Evolutionary conservation across 2,329 filamentous ascomycete species (phyloP).

Genomic region (Leptosphaerulina australis): DNA sequence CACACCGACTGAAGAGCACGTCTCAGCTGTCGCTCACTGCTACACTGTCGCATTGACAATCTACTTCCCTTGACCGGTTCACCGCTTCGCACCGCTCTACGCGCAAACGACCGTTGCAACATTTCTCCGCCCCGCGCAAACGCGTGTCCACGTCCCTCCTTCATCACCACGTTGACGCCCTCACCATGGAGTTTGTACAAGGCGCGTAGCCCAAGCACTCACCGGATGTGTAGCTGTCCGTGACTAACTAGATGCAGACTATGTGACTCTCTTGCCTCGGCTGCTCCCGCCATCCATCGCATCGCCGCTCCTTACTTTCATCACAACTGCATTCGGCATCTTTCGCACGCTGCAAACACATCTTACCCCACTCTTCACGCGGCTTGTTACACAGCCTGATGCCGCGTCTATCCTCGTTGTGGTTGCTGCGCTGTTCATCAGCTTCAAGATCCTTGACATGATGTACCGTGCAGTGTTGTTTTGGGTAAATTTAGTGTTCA

Average conservation of each 20-base stretch:
- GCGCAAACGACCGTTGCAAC: slow-evolving; percentile 10
- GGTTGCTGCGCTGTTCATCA: slow-evolving; percentile 66
- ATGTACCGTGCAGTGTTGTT: slow-evolving; percentile 75
- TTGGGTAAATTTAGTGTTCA: slow-evolving; percentile 72
- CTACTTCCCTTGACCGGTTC: slow-evolving; percentile 7
- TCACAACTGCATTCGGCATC: slow-evolving; percentile 39
- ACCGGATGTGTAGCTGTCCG: neutral
- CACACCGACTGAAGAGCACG: slow-evolving; percentile 14
- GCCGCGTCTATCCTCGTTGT: slow-evolving; percentile 62
- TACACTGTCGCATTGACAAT: slow-evolving; percentile 8
- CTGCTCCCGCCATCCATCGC: slow-evolving; percentile 43
- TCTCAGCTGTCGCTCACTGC: slow-evolving; percentile 10
- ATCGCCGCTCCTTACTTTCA: slow-evolving; percentile 36
- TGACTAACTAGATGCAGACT: slow-evolving; percentile 39
- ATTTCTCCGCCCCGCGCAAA: slow-evolving; percentile 10
- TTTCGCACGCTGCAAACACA: slow-evolving; percentile 36
- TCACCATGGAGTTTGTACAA: slow-evolving; percentile 42
- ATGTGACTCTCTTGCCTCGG: slow-evolving; percentile 36
- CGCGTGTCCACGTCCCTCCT: slow-evolving; percentile 23
- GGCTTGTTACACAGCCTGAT: slow-evolving; percentile 48
- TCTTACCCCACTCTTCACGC: slow-evolving; percentile 38
- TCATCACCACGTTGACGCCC: slow-evolving; percentile 16
- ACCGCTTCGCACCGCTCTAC: slow-evolving; percentile 15
- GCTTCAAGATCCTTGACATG: slow-evolving; percentile 69
- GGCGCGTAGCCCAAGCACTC: slow-evolving; percentile 18